Evolutionary conservation across 2,329 filamentous ascomycete species (phyloP), one percentile per base, ranked within the genome.

Genomic region (Verticillium nonalfalfae): DNA sequence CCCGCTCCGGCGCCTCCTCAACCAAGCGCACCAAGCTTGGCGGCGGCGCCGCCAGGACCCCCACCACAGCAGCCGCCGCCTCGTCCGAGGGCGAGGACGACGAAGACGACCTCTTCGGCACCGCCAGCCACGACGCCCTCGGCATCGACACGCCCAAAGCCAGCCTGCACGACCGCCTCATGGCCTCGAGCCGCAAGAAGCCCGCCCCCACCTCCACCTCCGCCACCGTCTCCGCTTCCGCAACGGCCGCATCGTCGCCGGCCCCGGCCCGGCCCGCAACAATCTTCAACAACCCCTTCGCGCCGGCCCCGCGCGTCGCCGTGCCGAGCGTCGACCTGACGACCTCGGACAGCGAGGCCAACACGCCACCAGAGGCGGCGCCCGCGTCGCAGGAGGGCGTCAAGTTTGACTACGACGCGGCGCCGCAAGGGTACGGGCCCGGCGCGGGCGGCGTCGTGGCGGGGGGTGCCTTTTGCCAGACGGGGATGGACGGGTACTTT

Each of bases 111-210:
- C 63, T 69, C 36, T 68, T 69, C 18, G 66, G 69, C 14, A 67
- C 69, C 9, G 67, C 66, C 21, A 60, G 72, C 63, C 73, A 69
- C 59, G 71, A 74, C 36, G 72, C 69, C 4, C 65, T 71, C 61
- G 70, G 76, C 31, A 69, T 73, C 31, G 78, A 76, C 1, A 75
- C 75, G 1, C 75, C 73, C 26, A 78, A 77, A 70, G 52, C 18
- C n/a, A 62, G 64, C 33, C 26, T 60, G 50, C 61, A 56, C 34
- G 34, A 63, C 6, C 58, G 61, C 31, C 50, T 64, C 45, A 31
- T 68, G 45, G 66, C 57, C 59, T 35, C 57, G 54, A 54, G 60
- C 34, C 35, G 56, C 36, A 50, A 54, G 59, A 34, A 55, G 39
- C 13, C 54, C 57, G 5, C 54, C 26, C 2, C n/a, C n/a, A n/a